Conservation (phyloP, 192 early-diverging fungal species). For the Lunasporangiospora selenospora region DNA sequence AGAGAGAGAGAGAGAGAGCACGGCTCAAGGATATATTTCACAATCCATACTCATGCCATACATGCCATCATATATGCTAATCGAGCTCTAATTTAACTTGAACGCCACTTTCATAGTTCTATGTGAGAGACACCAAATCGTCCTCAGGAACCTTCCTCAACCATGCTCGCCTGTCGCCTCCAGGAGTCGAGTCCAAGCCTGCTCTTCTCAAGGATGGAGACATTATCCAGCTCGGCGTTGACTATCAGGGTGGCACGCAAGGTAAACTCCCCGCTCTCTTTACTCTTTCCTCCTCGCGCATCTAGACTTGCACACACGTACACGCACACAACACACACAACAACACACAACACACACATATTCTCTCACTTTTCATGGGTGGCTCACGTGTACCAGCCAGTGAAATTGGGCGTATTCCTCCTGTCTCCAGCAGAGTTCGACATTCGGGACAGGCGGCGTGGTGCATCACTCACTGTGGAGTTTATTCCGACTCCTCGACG, state of each 20-base stretch:
- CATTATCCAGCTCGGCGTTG: conserved; percentile 94
- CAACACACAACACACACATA: neutral
- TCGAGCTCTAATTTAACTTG: conserved; percentile 35
- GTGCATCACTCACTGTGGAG: too few species aligned
- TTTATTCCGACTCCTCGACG: too few species aligned
- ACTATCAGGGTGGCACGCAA: conserved; percentile 92
- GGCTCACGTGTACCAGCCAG: too few species aligned
- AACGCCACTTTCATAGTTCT: conserved; percentile 65
- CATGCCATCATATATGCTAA: conserved; percentile 7
- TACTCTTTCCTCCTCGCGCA: too few species aligned
- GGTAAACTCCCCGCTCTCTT: conserved; percentile 52
- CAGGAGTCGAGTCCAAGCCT: conserved; percentile 83
- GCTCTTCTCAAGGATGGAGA: conserved; percentile 88
- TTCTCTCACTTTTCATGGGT: too few species aligned
- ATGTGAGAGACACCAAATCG: conserved; percentile 92
- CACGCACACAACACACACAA: neutral
- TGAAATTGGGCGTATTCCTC: neutral
- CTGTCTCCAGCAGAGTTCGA: too few species aligned
- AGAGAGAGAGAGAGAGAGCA: neutral
- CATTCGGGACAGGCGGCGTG: too few species aligned
- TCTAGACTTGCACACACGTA: too few species aligned
- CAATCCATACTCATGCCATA: neutral
- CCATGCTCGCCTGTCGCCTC: conserved; percentile 89
- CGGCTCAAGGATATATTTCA: neutral
- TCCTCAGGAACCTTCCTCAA: conserved; percentile 99